Evolutionary conservation across 345 rosid species (phyloP), one percentile per base, ranked within the genome.

Genomic region (Barbarea vulgaris): DNA sequence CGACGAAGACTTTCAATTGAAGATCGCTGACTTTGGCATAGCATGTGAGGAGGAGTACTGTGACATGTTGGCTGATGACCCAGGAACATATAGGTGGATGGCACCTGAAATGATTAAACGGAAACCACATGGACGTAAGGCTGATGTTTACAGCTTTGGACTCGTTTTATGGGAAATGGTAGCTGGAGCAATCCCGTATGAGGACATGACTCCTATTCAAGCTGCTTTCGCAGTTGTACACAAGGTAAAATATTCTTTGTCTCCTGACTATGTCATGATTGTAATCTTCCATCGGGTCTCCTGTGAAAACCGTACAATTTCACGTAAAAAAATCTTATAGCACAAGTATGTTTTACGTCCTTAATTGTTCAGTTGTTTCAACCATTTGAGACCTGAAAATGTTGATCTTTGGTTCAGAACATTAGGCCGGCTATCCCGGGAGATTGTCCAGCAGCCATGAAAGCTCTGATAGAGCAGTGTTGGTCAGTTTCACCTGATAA

Each of bases 41-140:
- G 99, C 98, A 4, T 93, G 99, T 68, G 97, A 93, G 70, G 97
- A 88, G 80, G 88, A 86, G 57, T 74, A 81, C 74, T 96, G 96
- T 79, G 98, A 93, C 76, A 72, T 76, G 44, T 69, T 89, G 80
- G 93, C 91, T 22, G 99, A 96, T 80, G 99, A 96, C 66, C 99
- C 97, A 1, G 99, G 99, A 33, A 96, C 99, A 17, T 96, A 89
- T 41, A 87, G 99, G 46, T 96, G 99, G 99, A 96, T 96, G 99
- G 99, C 99, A 67, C 99, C 99, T 52, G 99, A 96, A 81, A 96
- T 96, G 99, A 96, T 96, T 11, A 96, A 91, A 74, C 84, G 84
- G 67, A 93, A 91, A 84, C 72, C 97, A 13, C 87, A 91, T 56
- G 96, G 98, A 24, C 82, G 84, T 70, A 91, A 84, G 82, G 99